phyloP scores from a whole-genome alignment of 371 early-diverging fungal genomes.

The Coemansia sp. region DNA sequence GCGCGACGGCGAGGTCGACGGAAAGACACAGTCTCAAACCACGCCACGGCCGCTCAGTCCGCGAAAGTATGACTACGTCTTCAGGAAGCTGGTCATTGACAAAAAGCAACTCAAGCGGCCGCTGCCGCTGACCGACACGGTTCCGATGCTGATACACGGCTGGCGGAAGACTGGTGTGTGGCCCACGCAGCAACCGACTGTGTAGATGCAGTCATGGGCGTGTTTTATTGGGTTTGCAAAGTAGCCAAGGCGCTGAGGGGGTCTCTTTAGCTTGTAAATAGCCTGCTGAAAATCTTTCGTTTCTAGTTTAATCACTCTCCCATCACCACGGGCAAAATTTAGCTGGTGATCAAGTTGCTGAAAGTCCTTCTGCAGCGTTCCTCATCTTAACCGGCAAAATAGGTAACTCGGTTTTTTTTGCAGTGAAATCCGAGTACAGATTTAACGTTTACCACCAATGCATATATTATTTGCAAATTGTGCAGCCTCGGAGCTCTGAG shows the following conservation, averaged over 20 bases:
- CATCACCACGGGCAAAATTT: neutral
- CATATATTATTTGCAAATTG: too few relatives aligned
- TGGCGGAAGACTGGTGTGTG: slow-evolving; percentile 35
- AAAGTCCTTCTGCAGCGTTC: neutral
- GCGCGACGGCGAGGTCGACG: slow-evolving; percentile 4
- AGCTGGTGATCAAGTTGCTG: neutral
- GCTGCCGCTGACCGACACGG: slow-evolving; percentile 26
- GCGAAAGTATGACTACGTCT: slow-evolving; percentile 17
- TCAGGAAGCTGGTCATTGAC: slow-evolving; percentile 21
- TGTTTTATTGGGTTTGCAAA: neutral
- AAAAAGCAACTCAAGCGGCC: slow-evolving; percentile 24
- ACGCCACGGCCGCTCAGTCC: neutral
- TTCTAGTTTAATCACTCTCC: neutral
- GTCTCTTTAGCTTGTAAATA: neutral
- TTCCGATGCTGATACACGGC: slow-evolving; percentile 30
- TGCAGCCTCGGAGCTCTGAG: too few relatives aligned
- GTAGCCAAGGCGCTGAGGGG: neutral
- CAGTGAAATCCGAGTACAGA: too few relatives aligned
- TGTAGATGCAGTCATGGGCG: neutral
- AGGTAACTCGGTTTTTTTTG: neutral
- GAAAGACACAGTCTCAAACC: neutral
- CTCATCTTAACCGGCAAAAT: neutral
- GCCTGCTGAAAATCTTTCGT: too few relatives aligned
- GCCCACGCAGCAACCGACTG: slow-evolving; percentile 1
- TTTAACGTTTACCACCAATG: too few relatives aligned